phyloP scores from a whole-genome alignment of 352 stramenopile genomes.

The Hyphochytrium catenoides region DNA sequence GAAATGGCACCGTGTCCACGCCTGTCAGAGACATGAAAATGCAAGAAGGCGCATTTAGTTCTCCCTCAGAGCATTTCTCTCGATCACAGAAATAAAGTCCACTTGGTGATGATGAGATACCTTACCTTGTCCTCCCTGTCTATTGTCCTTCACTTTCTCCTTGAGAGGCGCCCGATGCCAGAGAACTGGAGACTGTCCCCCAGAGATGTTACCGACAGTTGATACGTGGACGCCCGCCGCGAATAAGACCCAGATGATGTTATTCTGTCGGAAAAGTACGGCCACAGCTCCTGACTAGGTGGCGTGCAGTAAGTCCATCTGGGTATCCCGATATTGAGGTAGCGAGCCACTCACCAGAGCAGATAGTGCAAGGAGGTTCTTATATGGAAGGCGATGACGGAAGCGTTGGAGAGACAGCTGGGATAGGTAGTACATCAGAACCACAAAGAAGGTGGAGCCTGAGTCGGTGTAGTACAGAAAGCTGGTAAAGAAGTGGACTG shows the following conservation, averaged over 20 bases:
- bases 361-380: background rate
- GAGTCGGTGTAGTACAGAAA: conserved; percentile 73
- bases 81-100: no score
- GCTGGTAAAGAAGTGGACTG: conserved; percentile 56
- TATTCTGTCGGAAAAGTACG: conserved; percentile 67
- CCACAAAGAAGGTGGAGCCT: conserved; percentile 56
- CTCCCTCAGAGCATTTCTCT: no score
- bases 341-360: background rate
- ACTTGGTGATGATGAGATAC: no score
- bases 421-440: conserved; percentile 46
- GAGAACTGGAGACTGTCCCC: no score
- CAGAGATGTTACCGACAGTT: no score
- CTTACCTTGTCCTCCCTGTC: no score
- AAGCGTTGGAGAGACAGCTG: conserved; percentile 5
- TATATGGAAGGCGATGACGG: background rate
- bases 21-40: no score
- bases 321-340: background rate
- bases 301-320: background rate
- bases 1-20: no score
- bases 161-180: no score
- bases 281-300: conserved; percentile 30
- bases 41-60: no score
- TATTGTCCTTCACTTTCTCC: no score
- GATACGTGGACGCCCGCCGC: conserved; percentile 37
- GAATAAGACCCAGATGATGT: conserved; percentile 70